Evolutionary conservation across 2,329 filamentous ascomycete species (phyloP), one percentile per base, ranked within the genome.

Genomic region (Trichoderma afroharzianum): DNA sequence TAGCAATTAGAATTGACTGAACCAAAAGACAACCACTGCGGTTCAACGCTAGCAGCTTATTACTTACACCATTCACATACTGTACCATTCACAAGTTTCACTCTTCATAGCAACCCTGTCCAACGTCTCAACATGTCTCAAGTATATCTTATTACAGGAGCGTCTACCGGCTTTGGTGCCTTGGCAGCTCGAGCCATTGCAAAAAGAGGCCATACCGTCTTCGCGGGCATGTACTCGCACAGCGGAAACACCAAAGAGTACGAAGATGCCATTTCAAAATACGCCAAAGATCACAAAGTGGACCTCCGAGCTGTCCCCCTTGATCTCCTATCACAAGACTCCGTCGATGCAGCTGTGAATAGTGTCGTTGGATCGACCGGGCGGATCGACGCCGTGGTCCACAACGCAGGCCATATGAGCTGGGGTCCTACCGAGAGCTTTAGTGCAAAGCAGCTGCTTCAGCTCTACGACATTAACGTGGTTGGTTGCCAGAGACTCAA

Each of bases 131-230:
- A 3, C 14, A 69, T 69, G 67, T 53, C 67, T 6, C 63, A 67
- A 57, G 67, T 63, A 14, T 69, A 69, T 39, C 67, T 69, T 1
- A 69, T 69, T 11, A 32, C 67, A 39, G 67, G 67, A 28, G 67
- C 67, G 39, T 69, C 67, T 0, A 69, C 67, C 9, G 67, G 67
- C 30, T 69, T 69, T 8, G 67, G 67, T 4, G 67, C 67, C 7
- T 6, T 69, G n/a, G 67, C 67, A 53, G 66, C 66, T 12, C 66
- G 66, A 33, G 66, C 66, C 26, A 69, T 69, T 7, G 66, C 66
- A 3, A 69, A 53, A 43, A 30, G 66, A 61, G 66, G 66, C 14
- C 66, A 69, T 33, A 69, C 57, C 14, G 66, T 69, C 39, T 69
- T 69, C 14, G 66, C 66, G 3, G 66, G 66, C 39, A 69, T 69